Evolutionary conservation across 108 stramenopile genomes (phyloP), one percentile per base, ranked within the genome.

Genomic region (Skeletonema tropicum): DNA sequence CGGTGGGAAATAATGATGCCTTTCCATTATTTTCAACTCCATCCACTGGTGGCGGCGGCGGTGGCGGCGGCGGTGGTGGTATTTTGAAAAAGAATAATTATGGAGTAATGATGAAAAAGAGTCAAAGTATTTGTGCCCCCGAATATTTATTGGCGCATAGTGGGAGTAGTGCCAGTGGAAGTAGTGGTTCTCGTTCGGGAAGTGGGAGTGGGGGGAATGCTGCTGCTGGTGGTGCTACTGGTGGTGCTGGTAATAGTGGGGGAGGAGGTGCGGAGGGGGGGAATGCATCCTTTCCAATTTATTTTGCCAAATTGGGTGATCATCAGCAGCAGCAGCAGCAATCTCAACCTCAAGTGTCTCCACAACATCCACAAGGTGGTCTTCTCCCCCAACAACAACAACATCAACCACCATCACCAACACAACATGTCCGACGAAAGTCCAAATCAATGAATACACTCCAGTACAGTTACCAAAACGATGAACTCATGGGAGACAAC

Each of bases 361-460:
- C 14, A 8, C 48, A 29, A 31, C 46, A 29, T 29, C 26, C 26
- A 29, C 26, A 29, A 2, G 26, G 26, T 1, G 26, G 26, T 29
- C 2, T 29, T 29, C 26, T 29, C 26, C 26, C 26, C 26, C 26
- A 10, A n/a, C 64, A 8, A 26, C 26, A 59, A 31, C 30, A 59
- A 59, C 21, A 26, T 13, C 58, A 60, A 35, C 58, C 64, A 39
- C 4, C 13, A 35, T 7, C 33, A 35, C 8, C 29, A 58, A 31
- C 42, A 35, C 55, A 1, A 32, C 19, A 48, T 12, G 61, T 29
- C 46, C 64, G 65, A 12, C 38, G 38, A 39, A 39, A 39, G 26
- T 66, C 74, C 57, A 74, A 66, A 60, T 74, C 74, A 13, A 55
- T 52, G 42, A 74, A 66, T 66, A 74, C 74, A 19, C 64, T 74